Percentiles rank a stretch among this genome's conserved stretches.
phyloP scores from a whole-genome alignment of 1,284 basidiomycete genomes.

The Vanrija sp. region DNA sequence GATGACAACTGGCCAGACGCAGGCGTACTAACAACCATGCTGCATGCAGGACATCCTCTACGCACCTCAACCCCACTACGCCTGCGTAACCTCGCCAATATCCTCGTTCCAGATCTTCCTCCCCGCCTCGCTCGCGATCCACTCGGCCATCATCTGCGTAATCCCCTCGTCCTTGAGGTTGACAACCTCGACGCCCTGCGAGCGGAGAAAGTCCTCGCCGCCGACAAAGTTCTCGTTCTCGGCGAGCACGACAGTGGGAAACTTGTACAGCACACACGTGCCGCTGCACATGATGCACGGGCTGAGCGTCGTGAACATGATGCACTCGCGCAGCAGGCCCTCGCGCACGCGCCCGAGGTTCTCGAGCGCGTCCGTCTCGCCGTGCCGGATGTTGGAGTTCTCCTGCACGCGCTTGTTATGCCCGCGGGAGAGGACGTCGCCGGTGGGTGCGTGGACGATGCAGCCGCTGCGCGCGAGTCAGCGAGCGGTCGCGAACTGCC shows the following conservation, averaged over 20 bases:
- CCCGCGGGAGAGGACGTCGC: conserved; percentile 25
- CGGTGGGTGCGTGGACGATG: conserved; percentile 34
- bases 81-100: conserved; percentile 26
- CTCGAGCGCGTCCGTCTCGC: conserved; percentile 37
- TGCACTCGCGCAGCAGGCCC: conserved; percentile 28
- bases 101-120: conserved; percentile 35
- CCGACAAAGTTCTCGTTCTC: conserved; percentile 37
- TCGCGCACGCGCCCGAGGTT: conserved; percentile 31
- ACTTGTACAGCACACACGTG: conserved; percentile 29
- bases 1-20: too few species aligned
- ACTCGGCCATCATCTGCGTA: conserved; percentile 30
- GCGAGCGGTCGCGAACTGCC: neutral
- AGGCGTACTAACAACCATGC: too few species aligned
- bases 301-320: conserved; percentile 31
- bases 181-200: conserved; percentile 23
- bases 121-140: conserved; percentile 27
- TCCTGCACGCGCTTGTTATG: conserved; percentile 33
- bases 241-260: conserved; percentile 27
- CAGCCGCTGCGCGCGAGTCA: conserved; percentile 15
- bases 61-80: neutral
- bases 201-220: conserved; percentile 20
- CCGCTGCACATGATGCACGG: conserved; percentile 36
- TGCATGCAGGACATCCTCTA: neutral
- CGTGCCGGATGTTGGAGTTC: conserved; percentile 27
- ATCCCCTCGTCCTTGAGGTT: conserved; percentile 27